A percentile compares a stretch with the other conserved stretches of the same genome.
phyloP scores from a whole-genome alignment of 163 green algal genomes.

The Prototheca cutis region DNA sequence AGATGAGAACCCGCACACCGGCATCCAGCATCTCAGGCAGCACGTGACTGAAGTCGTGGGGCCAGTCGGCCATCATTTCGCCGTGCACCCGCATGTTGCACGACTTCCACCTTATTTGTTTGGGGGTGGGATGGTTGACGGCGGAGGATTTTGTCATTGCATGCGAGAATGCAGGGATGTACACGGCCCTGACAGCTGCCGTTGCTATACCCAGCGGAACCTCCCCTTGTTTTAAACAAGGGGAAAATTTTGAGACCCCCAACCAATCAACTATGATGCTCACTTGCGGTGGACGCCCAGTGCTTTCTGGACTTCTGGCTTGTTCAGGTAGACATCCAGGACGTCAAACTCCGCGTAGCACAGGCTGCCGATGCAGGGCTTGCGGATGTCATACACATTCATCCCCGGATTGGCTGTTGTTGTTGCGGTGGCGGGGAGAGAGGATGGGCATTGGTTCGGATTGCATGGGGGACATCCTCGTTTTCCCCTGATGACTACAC shows the following conservation, averaged over 20 bases:
- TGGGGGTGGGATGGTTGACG: too few species aligned
- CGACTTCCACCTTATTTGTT: conserved; percentile 30
- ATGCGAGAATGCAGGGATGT: too few species aligned
- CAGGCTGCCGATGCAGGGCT: conserved; percentile 53
- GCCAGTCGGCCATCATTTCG: conserved; percentile 43
- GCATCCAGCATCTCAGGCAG: conserved; percentile 68
- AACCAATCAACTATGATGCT: not conserved
- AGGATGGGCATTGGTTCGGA: too few species aligned
- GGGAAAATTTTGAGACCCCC: not conserved
- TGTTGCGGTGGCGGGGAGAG: too few species aligned
- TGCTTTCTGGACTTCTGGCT: conserved; percentile 26
- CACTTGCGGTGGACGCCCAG: conserved; percentile 44
- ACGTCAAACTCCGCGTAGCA: conserved; percentile 50
- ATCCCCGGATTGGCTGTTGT: conserved; percentile 28
- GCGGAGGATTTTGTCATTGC: too few species aligned
- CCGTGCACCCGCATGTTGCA: conserved; percentile 50
- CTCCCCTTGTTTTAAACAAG: too few species aligned
- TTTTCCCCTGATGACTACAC: too few species aligned
- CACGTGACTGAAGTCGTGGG: conserved; percentile 21
- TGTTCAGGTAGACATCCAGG: conserved; percentile 50
- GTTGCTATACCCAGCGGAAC: too few species aligned
- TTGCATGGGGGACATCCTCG: too few species aligned
- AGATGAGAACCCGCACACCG: conserved; percentile 78
- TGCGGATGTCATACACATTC: conserved; percentile 84
- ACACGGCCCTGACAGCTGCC: too few species aligned